phyloP scores from a whole-genome alignment of 2,329 filamentous ascomycete genomes.

The Tricladium varicosporioides region DNA sequence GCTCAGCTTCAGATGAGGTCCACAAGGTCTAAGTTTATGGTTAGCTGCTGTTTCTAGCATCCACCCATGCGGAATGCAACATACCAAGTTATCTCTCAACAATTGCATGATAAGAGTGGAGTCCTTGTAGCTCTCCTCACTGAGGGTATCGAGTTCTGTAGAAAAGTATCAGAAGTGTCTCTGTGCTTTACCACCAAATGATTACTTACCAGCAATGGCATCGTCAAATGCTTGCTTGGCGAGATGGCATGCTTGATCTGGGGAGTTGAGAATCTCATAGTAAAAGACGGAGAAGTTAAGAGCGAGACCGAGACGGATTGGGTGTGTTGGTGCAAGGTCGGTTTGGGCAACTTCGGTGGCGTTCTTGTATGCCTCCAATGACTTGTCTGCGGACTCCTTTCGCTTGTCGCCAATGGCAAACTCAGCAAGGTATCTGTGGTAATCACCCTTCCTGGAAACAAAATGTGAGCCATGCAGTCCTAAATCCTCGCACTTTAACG shows the following conservation, averaged over 20 bases:
- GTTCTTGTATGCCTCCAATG: conserved; percentile 95
- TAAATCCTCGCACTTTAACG: conserved; percentile 31
- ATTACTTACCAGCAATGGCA: conserved; percentile 75
- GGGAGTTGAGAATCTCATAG: conserved; percentile 99
- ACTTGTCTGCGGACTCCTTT: conserved; percentile 91
- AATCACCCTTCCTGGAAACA: conserved; percentile 87
- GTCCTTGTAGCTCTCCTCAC: conserved; percentile 97
- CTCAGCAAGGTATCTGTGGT: conserved; percentile 98
- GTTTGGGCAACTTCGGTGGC: conserved; percentile 88
- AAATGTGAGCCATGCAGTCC: conserved; percentile 10
- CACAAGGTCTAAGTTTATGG: conserved; percentile 76
- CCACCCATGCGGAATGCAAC: neutral
- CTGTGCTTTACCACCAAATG: neutral
- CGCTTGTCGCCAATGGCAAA: conserved; percentile 93
- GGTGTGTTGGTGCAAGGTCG: conserved; percentile 87
- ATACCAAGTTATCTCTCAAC: conserved; percentile 83
- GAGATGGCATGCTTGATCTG: conserved; percentile 96
- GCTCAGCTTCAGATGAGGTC: conserved; percentile 97
- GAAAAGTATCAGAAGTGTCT: conserved; percentile 7
- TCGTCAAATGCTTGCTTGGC: conserved; percentile 96
- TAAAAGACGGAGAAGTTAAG: conserved; percentile 99
- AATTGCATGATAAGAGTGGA: conserved; percentile 99
- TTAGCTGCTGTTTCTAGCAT: neutral
- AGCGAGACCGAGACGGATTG: conserved; percentile 87
- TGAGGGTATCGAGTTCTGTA: conserved; percentile 84